Base-by-base conservation (phyloP, 1,139 yeast genomes). In the Yamadazyma trypodendri region DNA sequence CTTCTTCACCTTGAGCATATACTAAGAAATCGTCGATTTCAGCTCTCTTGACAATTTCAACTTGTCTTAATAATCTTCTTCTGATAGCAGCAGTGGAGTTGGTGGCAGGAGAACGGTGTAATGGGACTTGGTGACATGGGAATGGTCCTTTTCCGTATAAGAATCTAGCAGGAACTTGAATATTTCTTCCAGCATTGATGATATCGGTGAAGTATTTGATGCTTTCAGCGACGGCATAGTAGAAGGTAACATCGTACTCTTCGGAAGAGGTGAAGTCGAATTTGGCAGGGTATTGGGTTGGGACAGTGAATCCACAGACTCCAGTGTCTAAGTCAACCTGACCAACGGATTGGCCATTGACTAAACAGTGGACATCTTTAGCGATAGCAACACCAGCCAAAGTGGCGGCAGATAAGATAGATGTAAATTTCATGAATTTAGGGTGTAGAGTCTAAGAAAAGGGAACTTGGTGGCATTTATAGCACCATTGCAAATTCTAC, bases 1-100 rank as follows among this genome's bases (percentile, higher is more conserved):
- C 73, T 24, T 56, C 58, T 27, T 45, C 40, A 31, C 52, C 25
- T 52, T 65, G 44, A 49, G 65, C 56, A 35, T 50, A 37, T 34
- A 66, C 61, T 32, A 61, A 50, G 41, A 69, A 65, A 51, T 62
- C 68, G 36, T 59, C 56, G 18, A 46, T 37, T 37, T 46, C 51
- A 38, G 46, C 52, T 40, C 37, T 48, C 36, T 44, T 45, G 25
- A 38, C 46, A 13, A 48, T 18, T 39, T 46, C 46, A 32, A 42
- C 48, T 41, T 43, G 45, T 34, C 44, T 43, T 35, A 49, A 46
- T 38, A 49, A 65, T 66, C 75, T 66, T 57, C 58, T 68, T 59
- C 69, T 65, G 54, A 67, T 54, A 33, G 70, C 68, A 46, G 63
- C 63, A 44, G 74, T 64, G 35, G 73, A 66, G 64, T 69, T 69